A percentile compares a stretch with the other conserved stretches of the same genome.
Evolutionary conservation across 306 rosid species (phyloP).

Genomic region (Oemleria cerasiformis): DNA sequence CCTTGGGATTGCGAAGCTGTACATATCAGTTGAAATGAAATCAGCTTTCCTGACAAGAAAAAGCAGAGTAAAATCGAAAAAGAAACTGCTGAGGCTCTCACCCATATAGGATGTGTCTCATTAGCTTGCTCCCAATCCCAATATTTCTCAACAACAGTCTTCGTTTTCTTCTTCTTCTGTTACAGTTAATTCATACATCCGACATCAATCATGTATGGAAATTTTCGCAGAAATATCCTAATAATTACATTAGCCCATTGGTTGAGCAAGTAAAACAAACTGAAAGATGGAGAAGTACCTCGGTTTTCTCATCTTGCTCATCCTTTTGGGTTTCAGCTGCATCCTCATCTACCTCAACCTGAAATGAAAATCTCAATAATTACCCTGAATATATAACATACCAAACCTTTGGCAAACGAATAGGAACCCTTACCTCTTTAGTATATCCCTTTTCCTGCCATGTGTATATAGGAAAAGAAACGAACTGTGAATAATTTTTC

Average conservation of each 20-base stretch:
- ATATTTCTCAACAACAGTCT: slow-evolving; percentile 84
- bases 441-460: slow-evolving; percentile 97
- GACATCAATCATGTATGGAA: not conserved
- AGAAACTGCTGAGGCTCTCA: slow-evolving; percentile 39
- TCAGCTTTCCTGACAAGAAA: slow-evolving; percentile 13
- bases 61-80: slow-evolving; percentile 6
- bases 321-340: slow-evolving; percentile 65
- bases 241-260: not conserved
- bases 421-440: slow-evolving; percentile 55
- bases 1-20: slow-evolving; percentile 96
- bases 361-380: slow-evolving; percentile 16
- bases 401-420: not conserved
- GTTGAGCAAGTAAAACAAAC: not conserved
- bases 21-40: slow-evolving; percentile 20
- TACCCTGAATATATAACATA: not conserved
- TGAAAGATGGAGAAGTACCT: slow-evolving; percentile 45
- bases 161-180: slow-evolving; percentile 89
- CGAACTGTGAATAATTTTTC: slow-evolving; percentile 89
- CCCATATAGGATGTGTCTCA: slow-evolving; percentile 98
- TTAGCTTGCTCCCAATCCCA: slow-evolving; percentile 98
- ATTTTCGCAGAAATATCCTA: not conserved
- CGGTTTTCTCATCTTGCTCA: slow-evolving; percentile 61
- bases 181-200: slow-evolving; percentile 22
- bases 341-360: slow-evolving; percentile 94
- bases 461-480: slow-evolving; percentile 87